These are phyloP conservation scores for Globisporangium emineosum DNA, from an alignment of 352 stramenopile genomes.

Conservation along the genomic window DNA sequence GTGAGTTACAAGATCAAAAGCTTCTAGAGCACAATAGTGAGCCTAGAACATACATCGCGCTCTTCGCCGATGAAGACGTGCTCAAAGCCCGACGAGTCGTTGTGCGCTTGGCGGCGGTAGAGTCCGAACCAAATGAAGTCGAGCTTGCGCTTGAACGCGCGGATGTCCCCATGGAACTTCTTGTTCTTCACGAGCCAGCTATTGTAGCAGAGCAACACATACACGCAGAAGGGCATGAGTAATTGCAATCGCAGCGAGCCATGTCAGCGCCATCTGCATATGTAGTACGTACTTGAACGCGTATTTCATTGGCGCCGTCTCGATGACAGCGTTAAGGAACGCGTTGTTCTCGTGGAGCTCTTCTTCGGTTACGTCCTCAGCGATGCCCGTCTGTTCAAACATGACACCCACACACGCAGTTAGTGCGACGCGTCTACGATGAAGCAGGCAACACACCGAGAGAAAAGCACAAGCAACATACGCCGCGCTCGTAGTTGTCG, in stretches of 20 bases:
- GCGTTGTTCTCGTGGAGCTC: conserved; percentile 89
- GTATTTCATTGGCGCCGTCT: conserved; percentile 94
- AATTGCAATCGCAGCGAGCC: neutral
- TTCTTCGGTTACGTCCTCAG: conserved; percentile 81
- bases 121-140: conserved; percentile 94
- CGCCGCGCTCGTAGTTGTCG: conserved; percentile 85
- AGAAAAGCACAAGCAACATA: conserved; percentile 21
- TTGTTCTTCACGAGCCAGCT: conserved; percentile 85
- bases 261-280: neutral
- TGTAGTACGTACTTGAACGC: conserved; percentile 68
- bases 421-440: neutral
- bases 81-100: conserved; percentile 95
- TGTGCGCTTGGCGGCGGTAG: conserved; percentile 85
- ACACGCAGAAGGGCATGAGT: neutral
- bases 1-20: neutral
- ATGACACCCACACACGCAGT: conserved; percentile 2
- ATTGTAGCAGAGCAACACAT: neutral
- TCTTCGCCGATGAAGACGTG: conserved; percentile 97
- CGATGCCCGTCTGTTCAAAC: conserved; percentile 61
- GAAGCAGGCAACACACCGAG: neutral
- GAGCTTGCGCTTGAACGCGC: conserved; percentile 89
- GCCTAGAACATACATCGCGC: conserved; percentile 74
- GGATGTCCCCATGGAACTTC: conserved; percentile 69
- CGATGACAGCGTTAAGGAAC: conserved; percentile 92
- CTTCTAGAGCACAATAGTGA: neutral